Evolutionary conservation across 805 yeast species (phyloP), one percentile per base, ranked within the genome.

Genomic region (Saccharomycopsis malanga): DNA sequence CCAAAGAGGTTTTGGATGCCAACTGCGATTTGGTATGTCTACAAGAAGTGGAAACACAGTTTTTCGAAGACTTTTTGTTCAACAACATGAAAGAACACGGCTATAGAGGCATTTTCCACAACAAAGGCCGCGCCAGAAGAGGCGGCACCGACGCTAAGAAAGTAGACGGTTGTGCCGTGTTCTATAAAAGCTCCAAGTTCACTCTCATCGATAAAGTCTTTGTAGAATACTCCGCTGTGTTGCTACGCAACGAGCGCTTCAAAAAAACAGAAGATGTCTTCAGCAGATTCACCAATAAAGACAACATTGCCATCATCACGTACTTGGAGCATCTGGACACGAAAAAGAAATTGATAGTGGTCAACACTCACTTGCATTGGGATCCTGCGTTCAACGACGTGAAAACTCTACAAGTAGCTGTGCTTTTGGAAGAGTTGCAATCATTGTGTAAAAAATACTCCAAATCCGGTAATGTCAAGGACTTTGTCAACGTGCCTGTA

Each of bases 111-210:
- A 64, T 78, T 22, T 89, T 87, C 68, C 86, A 81, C 65, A 84
- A 83, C 46, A 93, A 93, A 66, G 84, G 95, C 22, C 76, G 99
- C 61, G 89, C 96, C 1, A 85, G 86, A 66, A 88, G 97, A 9
- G 72, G 69, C 43, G 83, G 80, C 51, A 70, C 68, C 50, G 95
- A 87, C 56, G 81, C 94, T 22, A 83, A 82, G 63, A 85, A 84
- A 58, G 98, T 93, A 40, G 99, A 93, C 64, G 99, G 99, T 10
- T 93, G 98, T 73, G 97, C 97, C n/a, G 80, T 89, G 1, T 91
- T 91, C 61, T 93, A 74, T 70, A 83, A 77, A 58, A 69, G 76
- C 29, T 65, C 72, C 41, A 80, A 83, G 60, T 87, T 91, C 64
- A 74, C 76, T 49, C 69, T 89, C 52, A 57, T 83, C 35, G 89